phyloP scores from a whole-genome alignment of 1,139 yeast species.

The Petasospora fabianii region DNA sequence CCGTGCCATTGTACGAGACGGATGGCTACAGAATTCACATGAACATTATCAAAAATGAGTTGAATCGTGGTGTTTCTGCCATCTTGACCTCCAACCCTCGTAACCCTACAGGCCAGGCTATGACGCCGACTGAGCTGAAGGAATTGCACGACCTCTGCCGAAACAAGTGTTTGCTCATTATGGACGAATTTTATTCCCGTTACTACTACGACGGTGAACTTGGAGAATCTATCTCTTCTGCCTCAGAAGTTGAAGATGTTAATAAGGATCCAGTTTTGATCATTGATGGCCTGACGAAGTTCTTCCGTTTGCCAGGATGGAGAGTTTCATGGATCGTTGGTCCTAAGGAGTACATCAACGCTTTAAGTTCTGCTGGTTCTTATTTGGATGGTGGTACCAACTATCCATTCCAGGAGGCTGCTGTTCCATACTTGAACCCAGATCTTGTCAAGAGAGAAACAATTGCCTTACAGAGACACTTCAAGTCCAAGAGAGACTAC shows the following conservation, averaged over 20 bases:
- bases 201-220: conserved; percentile 57
- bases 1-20: conserved; percentile 58
- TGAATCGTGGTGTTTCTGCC: conserved; percentile 61
- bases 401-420: conserved; percentile 64
- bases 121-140: conserved; percentile 48
- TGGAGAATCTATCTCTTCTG: conserved; percentile 56
- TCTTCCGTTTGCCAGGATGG: conserved; percentile 69
- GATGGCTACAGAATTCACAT: conserved; percentile 61
- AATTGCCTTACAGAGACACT: conserved; percentile 59
- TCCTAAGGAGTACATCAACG: conserved; percentile 58
- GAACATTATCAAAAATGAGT: conserved; percentile 51
- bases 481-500: conserved; percentile 60
- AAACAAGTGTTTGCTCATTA: conserved; percentile 51
- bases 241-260: conserved; percentile 54
- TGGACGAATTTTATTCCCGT: conserved; percentile 68
- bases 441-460: conserved; percentile 49
- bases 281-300: conserved; percentile 62
- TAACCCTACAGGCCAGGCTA: conserved; percentile 63
- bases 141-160: conserved; percentile 57
- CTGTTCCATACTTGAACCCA: conserved; percentile 56
- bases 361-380: conserved; percentile 61
- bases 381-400: conserved; percentile 65
- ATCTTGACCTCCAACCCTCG: conserved; percentile 59
- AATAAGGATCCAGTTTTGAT: conserved; percentile 61
- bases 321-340: conserved; percentile 68